phyloP scores from a whole-genome alignment of 352 stramenopile species.

The Elongisporangium undulatum region DNA sequence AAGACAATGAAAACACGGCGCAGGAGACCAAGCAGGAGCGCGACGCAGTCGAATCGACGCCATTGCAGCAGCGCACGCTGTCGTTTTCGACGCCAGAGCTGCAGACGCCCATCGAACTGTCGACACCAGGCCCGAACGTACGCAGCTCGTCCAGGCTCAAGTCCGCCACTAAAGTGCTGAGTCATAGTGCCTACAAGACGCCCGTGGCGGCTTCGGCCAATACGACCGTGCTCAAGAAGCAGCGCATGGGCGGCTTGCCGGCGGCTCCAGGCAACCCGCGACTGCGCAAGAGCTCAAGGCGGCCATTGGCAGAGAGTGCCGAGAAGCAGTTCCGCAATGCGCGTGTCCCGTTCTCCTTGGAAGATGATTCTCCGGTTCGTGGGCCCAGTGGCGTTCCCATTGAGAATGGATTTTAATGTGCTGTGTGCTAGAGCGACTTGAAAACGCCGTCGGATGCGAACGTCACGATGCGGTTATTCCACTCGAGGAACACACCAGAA shows the following conservation, averaged over 20 bases:
- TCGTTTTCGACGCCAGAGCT: constrained; percentile 28
- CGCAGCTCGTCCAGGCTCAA: background rate
- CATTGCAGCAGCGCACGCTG: background rate
- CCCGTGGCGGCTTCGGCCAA: constrained; percentile 4
- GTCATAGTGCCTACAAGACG: constrained; percentile 9
- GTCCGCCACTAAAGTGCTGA: background rate
- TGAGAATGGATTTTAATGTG: background rate
- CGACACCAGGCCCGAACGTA: constrained; percentile 4
- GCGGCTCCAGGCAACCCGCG: constrained; percentile 29
- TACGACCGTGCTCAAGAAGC: constrained; percentile 47
- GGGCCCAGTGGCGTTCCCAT: background rate
- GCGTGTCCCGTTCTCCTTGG: constrained; percentile 50
- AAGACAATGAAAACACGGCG: background rate
- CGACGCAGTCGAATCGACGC: background rate
- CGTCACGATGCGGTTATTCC: background rate
- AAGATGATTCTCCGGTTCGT: background rate
- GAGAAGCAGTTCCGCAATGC: constrained; percentile 43
- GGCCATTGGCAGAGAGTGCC: constrained; percentile 51
- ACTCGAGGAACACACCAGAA: background rate
- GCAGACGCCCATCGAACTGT: constrained; percentile 15
- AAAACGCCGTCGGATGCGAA: background rate
- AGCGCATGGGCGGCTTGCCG: constrained; percentile 27
- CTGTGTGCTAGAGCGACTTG: background rate
- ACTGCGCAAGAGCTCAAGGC: constrained; percentile 35
- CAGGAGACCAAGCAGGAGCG: background rate